A percentile compares a stretch with the other conserved stretches of the same genome.
Conservation (phyloP, 2,329 filamentous ascomycete species). For the Arthroderma uncinatum region DNA sequence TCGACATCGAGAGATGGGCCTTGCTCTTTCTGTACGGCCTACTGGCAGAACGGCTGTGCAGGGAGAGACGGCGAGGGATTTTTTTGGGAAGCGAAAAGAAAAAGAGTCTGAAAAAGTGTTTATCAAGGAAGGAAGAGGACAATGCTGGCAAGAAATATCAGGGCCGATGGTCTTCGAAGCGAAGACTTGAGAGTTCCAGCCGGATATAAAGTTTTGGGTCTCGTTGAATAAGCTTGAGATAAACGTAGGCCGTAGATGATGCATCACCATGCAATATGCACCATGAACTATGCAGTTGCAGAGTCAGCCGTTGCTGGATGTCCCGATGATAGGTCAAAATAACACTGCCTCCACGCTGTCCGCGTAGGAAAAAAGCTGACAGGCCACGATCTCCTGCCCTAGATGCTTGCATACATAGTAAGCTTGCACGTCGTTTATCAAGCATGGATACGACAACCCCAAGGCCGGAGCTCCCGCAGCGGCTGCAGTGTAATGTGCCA, state of each 20-base stretch:
- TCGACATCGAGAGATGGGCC: background rate
- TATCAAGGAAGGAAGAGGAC: background rate
- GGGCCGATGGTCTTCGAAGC: background rate
- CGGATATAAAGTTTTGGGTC: background rate
- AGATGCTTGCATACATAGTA: background rate
- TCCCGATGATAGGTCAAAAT: background rate
- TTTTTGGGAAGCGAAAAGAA: background rate
- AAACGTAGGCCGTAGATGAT: background rate
- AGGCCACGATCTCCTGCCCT: background rate
- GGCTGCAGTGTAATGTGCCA: background rate
- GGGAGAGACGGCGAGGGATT: background rate
- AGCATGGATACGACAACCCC: background rate
- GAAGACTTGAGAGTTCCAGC: background rate
- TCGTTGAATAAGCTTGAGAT: background rate
- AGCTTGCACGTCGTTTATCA: constrained; percentile 2
- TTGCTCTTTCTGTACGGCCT: background rate
- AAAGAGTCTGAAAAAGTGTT: too few species aligned
- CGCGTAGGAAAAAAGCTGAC: background rate
- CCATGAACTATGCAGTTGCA: background rate
- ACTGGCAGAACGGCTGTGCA: background rate
- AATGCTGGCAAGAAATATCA: background rate
- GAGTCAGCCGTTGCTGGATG: background rate
- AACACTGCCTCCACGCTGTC: background rate
- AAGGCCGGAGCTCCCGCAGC: background rate
- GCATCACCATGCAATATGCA: background rate